Percentiles rank a stretch among this genome's conserved stretches.
phyloP scores from a whole-genome alignment of 2,329 filamentous ascomycete genomes.

The Alternaria sp. region DNA sequence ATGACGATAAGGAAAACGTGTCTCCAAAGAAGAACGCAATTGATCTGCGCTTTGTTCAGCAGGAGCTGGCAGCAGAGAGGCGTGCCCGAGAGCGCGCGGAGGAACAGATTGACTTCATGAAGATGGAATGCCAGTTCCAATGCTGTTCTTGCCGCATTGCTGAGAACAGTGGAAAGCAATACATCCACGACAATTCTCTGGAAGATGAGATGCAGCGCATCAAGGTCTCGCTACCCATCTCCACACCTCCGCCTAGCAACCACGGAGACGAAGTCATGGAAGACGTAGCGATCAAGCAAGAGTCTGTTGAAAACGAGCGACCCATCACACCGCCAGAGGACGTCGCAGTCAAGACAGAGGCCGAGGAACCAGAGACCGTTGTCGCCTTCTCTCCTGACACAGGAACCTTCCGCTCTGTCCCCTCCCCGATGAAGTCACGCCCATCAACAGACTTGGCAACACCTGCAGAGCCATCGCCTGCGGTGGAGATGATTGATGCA shows the following conservation, averaged over 20 bases:
- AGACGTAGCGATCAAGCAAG: constrained; percentile 35
- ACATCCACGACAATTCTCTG: constrained; percentile 51
- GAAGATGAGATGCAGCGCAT: constrained; percentile 49
- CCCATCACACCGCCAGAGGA: constrained; percentile 36
- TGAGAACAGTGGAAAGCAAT: constrained; percentile 49
- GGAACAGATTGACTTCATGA: constrained; percentile 78
- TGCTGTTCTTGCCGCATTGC: constrained; percentile 68
- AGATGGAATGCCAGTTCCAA: constrained; percentile 75
- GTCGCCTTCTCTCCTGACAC: constrained; percentile 50
- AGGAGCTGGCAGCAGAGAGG: constrained; percentile 62
- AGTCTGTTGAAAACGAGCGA: constrained; percentile 27
- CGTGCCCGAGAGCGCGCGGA: constrained; percentile 72
- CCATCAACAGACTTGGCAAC: constrained; percentile 15
- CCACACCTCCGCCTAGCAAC: constrained; percentile 70
- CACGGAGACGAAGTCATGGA: constrained; percentile 60
- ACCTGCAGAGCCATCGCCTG: constrained; percentile 28
- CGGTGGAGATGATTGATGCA: constrained; percentile 31
- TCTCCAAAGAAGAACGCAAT: constrained; percentile 55
- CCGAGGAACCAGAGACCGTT: constrained; percentile 27
- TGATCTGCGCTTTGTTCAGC: constrained; percentile 59
- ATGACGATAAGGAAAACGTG: constrained; percentile 59
- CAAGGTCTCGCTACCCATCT: constrained; percentile 60
- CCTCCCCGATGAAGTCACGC: constrained; percentile 42
- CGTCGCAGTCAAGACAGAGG: neutral
- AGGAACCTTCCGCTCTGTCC: constrained; percentile 49